phyloP scores from a whole-genome alignment of 2,329 filamentous ascomycete genomes.

The Fusarium anthophilum region DNA sequence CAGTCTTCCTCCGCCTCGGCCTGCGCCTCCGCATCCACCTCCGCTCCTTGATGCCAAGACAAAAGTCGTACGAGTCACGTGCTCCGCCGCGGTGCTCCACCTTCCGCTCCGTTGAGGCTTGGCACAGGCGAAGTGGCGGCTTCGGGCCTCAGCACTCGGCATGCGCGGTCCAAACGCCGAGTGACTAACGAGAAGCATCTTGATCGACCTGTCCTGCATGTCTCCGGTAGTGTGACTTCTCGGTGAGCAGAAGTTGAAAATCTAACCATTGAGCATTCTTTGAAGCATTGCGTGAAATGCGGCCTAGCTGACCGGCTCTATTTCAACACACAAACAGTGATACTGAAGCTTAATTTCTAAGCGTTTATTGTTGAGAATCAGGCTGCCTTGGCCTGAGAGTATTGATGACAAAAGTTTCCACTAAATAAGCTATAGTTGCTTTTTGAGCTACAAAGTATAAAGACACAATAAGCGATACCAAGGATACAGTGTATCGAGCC shows the following conservation, averaged over 20 bases:
- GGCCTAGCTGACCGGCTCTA: neutral
- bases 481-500: neutral
- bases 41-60: constrained; percentile 11
- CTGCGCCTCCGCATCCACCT: constrained; percentile 7
- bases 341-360: neutral
- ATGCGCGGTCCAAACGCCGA: constrained; percentile 11
- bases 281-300: neutral
- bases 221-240: neutral
- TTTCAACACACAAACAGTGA: constrained; percentile 3
- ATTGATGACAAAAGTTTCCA: neutral
- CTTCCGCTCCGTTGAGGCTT: constrained; percentile 27
- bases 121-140: constrained; percentile 22
- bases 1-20: neutral
- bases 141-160: constrained; percentile 8
- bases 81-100: constrained; percentile 31
- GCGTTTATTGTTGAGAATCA: neutral
- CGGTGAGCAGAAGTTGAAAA: neutral
- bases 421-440: neutral
- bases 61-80: constrained; percentile 37
- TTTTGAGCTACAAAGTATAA: neutral
- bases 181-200: neutral
- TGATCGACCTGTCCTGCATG: neutral
- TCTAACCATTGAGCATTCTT: neutral
- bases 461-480: neutral
- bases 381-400: neutral